These are phyloP conservation scores for Vigna reflexopilosa DNA, from an alignment of 306 rosid species.

Conservation along the genomic window DNA sequence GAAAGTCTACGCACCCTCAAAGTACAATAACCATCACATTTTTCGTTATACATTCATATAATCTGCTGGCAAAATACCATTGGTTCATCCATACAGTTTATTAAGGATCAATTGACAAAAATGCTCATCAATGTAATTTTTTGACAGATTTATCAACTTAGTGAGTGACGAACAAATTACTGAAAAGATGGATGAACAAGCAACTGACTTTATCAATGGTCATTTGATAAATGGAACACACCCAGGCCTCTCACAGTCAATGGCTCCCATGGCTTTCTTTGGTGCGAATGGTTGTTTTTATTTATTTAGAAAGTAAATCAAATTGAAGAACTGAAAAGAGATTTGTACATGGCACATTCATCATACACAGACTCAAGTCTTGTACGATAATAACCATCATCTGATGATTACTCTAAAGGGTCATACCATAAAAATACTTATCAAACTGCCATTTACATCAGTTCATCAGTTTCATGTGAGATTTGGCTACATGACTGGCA, in stretches of 20 bases:
- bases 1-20: not conserved
- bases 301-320: constrained; percentile 70
- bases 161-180: not conserved
- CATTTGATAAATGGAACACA: constrained; percentile 63
- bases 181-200: not conserved
- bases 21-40: too few relatives aligned
- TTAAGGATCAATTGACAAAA: not conserved
- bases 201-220: not conserved
- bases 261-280: constrained; percentile 69
- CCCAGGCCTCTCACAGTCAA: constrained; percentile 73
- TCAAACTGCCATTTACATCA: constrained; percentile 58
- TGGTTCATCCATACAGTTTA: not conserved
- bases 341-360: constrained; percentile 53
- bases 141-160: not conserved
- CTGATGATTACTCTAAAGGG: constrained; percentile 54
- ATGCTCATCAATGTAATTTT: not conserved
- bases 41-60: too few relatives aligned
- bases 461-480: constrained; percentile 72
- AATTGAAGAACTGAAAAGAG: constrained; percentile 62
- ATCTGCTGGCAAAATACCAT: too few relatives aligned
- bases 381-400: constrained; percentile 64
- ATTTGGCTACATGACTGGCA: constrained; percentile 55
- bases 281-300: not conserved
- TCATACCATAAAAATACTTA: constrained; percentile 54
- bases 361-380: constrained; percentile 60